A percentile compares a stretch with the other conserved stretches of the same genome.
Evolutionary conservation across 176 grass and related monocot genomes (phyloP).

Genomic region (Typha latifolia): DNA sequence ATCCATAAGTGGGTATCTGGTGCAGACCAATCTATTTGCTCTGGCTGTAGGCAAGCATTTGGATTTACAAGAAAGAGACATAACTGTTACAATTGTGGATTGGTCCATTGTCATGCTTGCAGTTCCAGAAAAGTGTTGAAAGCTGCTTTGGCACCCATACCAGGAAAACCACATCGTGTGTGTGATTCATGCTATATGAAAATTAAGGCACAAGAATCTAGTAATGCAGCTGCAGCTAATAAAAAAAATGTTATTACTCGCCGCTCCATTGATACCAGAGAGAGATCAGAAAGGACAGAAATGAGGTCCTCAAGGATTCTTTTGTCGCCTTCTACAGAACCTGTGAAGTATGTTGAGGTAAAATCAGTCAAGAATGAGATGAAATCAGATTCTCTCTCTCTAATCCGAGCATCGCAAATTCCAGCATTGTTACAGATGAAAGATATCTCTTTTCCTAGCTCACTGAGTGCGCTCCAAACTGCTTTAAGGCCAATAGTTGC

Average conservation of each 20-base stretch:
- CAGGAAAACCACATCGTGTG: conserved; percentile 94
- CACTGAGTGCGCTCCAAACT: conserved; percentile 44
- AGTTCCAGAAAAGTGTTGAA: conserved; percentile 88
- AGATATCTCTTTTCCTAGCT: conserved; percentile 44
- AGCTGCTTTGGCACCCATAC: conserved; percentile 73
- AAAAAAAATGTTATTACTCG: conserved; percentile 59
- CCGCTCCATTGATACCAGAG: conserved; percentile 59
- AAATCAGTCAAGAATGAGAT: conserved; percentile 51
- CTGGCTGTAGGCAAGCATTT: conserved; percentile 86
- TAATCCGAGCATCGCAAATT: conserved; percentile 49
- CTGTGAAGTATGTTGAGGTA: conserved; percentile 35
- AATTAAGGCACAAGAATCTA: conserved; percentile 59
- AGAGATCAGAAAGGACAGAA: conserved; percentile 49
- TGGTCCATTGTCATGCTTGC: conserved; percentile 92
- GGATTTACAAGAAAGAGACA: conserved; percentile 94
- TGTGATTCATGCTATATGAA: conserved; percentile 94
- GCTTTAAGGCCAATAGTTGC: conserved; percentile 54
- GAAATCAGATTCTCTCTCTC: conserved; percentile 46
- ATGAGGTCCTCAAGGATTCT: conserved; percentile 57
- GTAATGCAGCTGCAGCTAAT: conserved; percentile 15
- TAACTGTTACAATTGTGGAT: conserved; percentile 59
- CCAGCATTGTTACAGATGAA: conserved; percentile 50
- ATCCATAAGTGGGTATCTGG: conserved; percentile 99
- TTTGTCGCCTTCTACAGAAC: conserved; percentile 39
- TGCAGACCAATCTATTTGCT: conserved; percentile 76